Evolutionary conservation across 371 early-diverging fungal species (phyloP), one percentile per base, ranked within the genome.

Genomic region (Apophysomyces variabilis): DNA sequence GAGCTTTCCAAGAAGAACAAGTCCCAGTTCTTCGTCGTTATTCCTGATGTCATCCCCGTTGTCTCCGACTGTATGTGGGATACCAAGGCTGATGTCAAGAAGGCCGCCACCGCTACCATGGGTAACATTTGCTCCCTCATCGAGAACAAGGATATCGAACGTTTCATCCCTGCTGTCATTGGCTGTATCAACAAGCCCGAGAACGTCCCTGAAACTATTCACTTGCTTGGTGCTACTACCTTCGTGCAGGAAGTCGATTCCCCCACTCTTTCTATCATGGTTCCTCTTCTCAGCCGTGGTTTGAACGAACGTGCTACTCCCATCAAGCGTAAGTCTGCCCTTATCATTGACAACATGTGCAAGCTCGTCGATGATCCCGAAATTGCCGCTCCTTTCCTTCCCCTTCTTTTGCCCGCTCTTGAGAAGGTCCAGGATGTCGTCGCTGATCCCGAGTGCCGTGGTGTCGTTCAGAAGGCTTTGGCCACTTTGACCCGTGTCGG

Each of bases 261-360:
- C 54, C 91, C 92, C 47, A 89, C 94, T 26, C 85, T 94, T 16
- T 89, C 93, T 75, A 89, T 94, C 76, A 90, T 94, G 89, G 85
- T 85, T 64, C 94, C 94, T 54, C 82, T 92, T n/a, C 78, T 94
- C 60, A 76, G 77, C 64, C 90, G 92, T 82, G 93, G 92, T 87
- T 80, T 94, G 60, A 72, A 79, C 21, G 89, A 87, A 65, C 79
- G 88, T 59, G 72, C 75, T 44, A 87, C 87, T 45, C 69, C 88
- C 66, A 86, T 89, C 69, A 83, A 90, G 72, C 93, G 93, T 83
- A 90, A 91, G 78, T 80, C 92, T 66, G 89, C 92, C 64, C 87
- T 92, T 71, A 92, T 93, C 66, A 90, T 93, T 57, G 90, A 91
- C 74, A 94, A 94, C 78, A 87, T 94, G 88, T 92, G 87, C 74